Base-by-base conservation (phyloP, 257 asterid genomes). In the Fraxinus anomala region DNA sequence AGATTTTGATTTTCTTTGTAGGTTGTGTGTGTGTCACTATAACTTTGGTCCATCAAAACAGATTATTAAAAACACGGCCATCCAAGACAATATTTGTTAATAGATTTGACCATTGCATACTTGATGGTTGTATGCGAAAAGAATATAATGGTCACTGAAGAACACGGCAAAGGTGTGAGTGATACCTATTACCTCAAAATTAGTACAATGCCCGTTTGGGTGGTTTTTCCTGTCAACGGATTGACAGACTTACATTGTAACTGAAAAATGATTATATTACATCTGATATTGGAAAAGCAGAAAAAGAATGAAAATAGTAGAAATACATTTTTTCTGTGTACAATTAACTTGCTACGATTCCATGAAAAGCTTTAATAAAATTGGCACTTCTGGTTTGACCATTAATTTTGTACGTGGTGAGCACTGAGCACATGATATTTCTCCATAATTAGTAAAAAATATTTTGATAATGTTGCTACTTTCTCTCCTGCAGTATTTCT, bases 401-500 rank as follows among this genome's bases (percentile, higher is more conserved):
- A 16, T 49, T 49, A 49, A 16, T 49, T 49, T 3, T 16, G 6
- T 49, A 49, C 59, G 3, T 49, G 7, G 66, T 36, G 40, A 36
- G 40, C 40, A 36, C 40, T n/a, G 30, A 59, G 30, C 28, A 59
- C 26, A 21, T 8, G 67, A 59, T 51, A 59, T 56, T 56, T 56
- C 67, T 56, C 2, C 6, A 6, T n/a, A 19, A 19, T 13, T 56
- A 6, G 3, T 56, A 1, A 21, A 56, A 9, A 56, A 6, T 56
- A 56, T 59, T 23, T 6, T 21, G 68, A 21, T 21, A 9, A 9
- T 3, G 16, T 61, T 72, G 28, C 34, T 21, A 61, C 3, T 39
- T 79, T 72, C 6, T 31, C 47, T 68, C 10, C 66, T 83, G 84
- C 82, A 86, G 92, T 88, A 88, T 47, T 86, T 54, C 59, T 83